Base-by-base conservation (phyloP, 2,329 filamentous ascomycete genomes). In the Monilinia polystroma region DNA sequence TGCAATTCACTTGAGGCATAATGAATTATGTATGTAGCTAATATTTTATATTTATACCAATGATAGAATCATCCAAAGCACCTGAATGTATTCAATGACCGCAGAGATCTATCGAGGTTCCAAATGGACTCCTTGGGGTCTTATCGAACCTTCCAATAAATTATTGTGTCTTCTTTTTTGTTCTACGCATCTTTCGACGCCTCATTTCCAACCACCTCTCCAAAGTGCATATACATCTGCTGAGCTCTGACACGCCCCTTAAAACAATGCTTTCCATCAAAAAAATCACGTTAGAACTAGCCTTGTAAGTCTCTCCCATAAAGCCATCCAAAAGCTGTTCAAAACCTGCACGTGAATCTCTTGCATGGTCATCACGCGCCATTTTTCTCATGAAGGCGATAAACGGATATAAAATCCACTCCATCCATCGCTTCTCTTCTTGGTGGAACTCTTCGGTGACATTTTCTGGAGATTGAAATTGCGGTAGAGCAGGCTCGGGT, bases 321-420 rank as follows among this genome's bases (percentile, higher is more conserved):
- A 47, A 49, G 3, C 14, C 26, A 6, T 49, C 20, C 12, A 10
- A 1, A 16, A 59, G 7, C 18, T 11, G 20, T 47, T 2, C 18
- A 47, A n/a, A 2, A 7, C 0, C 32, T 35, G 32, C 32, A 23
- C 47, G 38, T 41, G 11, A 7, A 4, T 23, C n/a, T 11, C 20
- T 3, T 10, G 20, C 32, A 7, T 58, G 29, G 14, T 16, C 6
- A n/a, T 23, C 20, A 23, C 20, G 4, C 10, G 47, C 20, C 20
- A 0, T 23, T 51, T 23, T 10, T 16, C 43, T 20, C 7, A 2
- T 18, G 5, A n/a, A 49, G 32, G 47, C 20, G 1, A 18, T 29
- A 11, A 49, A 59, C 2, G 43, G 59, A 52, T 41, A 62, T 12
- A 7, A 51, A 41, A 23, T n/a, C 59, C 59, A 62, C 10, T 41